Evolutionary conservation across 2,329 filamentous ascomycete species (phyloP), one percentile per base, ranked within the genome.

Genomic region (Sclerotinia spermophila): DNA sequence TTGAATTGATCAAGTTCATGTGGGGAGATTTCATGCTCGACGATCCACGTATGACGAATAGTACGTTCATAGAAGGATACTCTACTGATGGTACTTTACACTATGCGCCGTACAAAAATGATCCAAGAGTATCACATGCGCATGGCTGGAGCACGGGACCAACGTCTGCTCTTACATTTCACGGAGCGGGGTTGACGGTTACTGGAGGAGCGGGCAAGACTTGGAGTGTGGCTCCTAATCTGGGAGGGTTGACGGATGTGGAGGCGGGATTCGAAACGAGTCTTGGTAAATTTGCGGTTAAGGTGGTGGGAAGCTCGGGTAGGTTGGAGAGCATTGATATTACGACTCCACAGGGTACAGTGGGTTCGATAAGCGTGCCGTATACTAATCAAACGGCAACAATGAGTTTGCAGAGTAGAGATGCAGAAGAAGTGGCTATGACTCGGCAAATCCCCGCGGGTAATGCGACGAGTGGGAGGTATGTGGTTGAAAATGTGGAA

Each of bases 21-120:
- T 90, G 87, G 87, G 87, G 87, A 17, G 88, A 86, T 85, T 89
- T 89, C 74, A 80, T 70, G 76, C 79, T 87, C 24, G 81, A 84
- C 71, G 83, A 88, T 71, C 82, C 83, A 1, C 84, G 86, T 73
- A 86, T 86, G n/a, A 89, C 87, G 0, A 81, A 84, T 70, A 85
- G 83, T 56, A 89, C 88, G 0, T 83, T 86, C 30, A 83, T 89
- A 38, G 88, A 90, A 77, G 87, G 87, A 0, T 89, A 87, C 71
- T 81, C 86, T 1, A 78, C 77, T 0, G 83, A 89, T 72, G 86
- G 86, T 4, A 79, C 82, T 58, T 78, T 82, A 10, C 87, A 86
- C 0, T 89, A 89, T 72, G 78, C 78, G 5, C 81, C 84, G 61
- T 84, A 86, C 53, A 15, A 5, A 27, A 67, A 65, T 7, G 45